Base-by-base conservation (phyloP, 805 yeast species). In the Sugiyamaella boreocaroliniensis region DNA sequence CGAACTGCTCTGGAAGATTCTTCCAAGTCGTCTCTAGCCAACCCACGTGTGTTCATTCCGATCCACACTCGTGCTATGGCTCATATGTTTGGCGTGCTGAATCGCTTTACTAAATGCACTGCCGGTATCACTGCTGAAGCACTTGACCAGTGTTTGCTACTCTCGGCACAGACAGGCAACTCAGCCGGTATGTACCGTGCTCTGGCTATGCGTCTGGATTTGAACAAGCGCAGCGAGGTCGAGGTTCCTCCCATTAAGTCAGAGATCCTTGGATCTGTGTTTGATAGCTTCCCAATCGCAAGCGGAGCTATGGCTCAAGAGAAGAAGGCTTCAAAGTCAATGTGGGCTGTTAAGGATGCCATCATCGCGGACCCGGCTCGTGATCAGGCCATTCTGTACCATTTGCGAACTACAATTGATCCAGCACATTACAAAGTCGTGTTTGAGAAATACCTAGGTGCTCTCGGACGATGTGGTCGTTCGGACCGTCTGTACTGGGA, bases 121-220 rank as follows among this genome's bases (percentile, higher is more conserved):
- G 48, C 47, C 2, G 63, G 63, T 1, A 55, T 62, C 18, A 51
- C 56, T 0, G 29, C 52, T 4, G 60, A 50, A n/a, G 60, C 64
- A 11, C 47, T 57, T 10, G 62, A 60, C 46, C 48, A 55, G 40
- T 55, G 60, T 26, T 42, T 62, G 26, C 45, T 61, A 12, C 46
- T 57, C 11, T 55, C 60, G 6, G 65, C 67, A 4, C 50, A 49
- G 34, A 52, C 54, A 18, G 67, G 67, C n/a, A 63, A 63, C 43
- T 58, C 64, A 0, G 53, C 59, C 4, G 67, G 63, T 11, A 57
- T 63, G 54, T 48, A 55, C 34, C 50, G 58, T 15, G 51, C 61
- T 9, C 29, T 63, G 29, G 59, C 63, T 2, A 44, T 61, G 55
- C 54, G 55, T 45, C 45, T 53, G 34, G 56, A 42, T 19, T 49